phyloP scores from a whole-genome alignment of 306 rosid genomes.

The Begonia peltatifolia region DNA sequence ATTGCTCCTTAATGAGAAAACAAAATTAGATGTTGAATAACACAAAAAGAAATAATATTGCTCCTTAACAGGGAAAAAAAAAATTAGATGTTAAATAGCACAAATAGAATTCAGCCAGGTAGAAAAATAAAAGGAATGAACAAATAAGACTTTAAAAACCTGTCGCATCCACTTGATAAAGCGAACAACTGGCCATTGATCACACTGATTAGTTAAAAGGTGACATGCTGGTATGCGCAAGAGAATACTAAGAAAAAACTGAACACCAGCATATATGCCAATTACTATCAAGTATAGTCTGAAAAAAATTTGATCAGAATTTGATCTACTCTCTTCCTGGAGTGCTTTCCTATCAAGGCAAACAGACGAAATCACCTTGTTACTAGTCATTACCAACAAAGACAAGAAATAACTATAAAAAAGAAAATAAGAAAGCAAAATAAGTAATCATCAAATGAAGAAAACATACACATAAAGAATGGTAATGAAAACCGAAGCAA shows the following conservation, averaged over 20 bases:
- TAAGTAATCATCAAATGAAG: slow-evolving; percentile 4
- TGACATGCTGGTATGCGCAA: slow-evolving; percentile 92
- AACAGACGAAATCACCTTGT: slow-evolving; percentile 7
- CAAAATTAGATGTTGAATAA: slow-evolving; percentile 1
- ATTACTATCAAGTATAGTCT: slow-evolving; percentile 51
- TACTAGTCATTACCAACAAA: slow-evolving; percentile 5
- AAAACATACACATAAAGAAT: slow-evolving; percentile 66
- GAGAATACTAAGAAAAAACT: slow-evolving; percentile 60
- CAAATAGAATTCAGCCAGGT: slow-evolving; percentile 6
- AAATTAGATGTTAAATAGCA: slow-evolving; percentile 1
- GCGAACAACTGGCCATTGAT: slow-evolving; percentile 65
- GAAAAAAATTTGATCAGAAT: slow-evolving; percentile 29
- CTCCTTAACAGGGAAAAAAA: slow-evolving; percentile 45
- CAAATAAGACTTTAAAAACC: slow-evolving; percentile 25
- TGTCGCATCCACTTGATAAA: slow-evolving; percentile 95
- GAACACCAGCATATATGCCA: slow-evolving; percentile 80
- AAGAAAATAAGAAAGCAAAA: slow-evolving; percentile 3
- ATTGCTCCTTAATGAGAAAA: slow-evolving; percentile 52
- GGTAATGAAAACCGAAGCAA: slow-evolving; percentile 56
- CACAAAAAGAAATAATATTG: slow-evolving; percentile 29
- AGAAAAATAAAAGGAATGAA: slow-evolving; percentile 11
- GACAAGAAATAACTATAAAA: slow-evolving; percentile 1
- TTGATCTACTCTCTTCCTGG: slow-evolving; percentile 51
- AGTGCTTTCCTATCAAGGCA: slow-evolving; percentile 62
- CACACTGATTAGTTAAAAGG: slow-evolving; percentile 63